Percentiles rank a stretch among this genome's conserved stretches.
Conservation (phyloP, 148 eudicot species). For the Heliamphora exappendiculata region DNA sequence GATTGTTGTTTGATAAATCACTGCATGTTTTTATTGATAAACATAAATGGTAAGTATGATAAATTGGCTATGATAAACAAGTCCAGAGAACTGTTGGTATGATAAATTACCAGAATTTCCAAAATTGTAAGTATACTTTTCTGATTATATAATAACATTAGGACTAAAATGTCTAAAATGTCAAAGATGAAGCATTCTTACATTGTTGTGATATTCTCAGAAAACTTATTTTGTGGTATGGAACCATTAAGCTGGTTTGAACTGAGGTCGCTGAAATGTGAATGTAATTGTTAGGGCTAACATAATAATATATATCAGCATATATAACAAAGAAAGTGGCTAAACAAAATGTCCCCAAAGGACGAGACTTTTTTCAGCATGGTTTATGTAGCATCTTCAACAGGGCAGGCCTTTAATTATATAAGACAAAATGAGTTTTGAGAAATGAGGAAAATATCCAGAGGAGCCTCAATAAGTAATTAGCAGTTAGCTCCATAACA, state of each 20-base stretch:
- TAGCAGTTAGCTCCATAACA: neutral
- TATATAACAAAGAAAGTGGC: neutral
- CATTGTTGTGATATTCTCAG: constrained; percentile 56
- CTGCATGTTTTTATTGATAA: constrained; percentile 29
- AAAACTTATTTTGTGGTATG: constrained; percentile 46
- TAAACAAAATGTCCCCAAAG: neutral
- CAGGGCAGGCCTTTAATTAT: neutral
- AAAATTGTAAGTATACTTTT: neutral
- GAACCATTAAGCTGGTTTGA: constrained; percentile 57
- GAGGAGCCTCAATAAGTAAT: neutral
- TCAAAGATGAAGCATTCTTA: constrained; percentile 23
- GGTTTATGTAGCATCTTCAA: neutral
- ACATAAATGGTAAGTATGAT: neutral
- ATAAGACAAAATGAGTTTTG: neutral
- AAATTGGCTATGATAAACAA: too few relatives aligned
- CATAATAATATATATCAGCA: neutral
- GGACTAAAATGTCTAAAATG: neutral
- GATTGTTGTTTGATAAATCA: constrained; percentile 49
- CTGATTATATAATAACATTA: neutral
- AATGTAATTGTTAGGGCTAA: constrained; percentile 9
- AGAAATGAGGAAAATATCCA: neutral
- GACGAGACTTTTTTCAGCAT: neutral
- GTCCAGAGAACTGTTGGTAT: neutral
- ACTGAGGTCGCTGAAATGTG: constrained; percentile 58
- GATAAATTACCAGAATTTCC: neutral